Evolutionary conservation across 306 rosid genomes (phyloP), one percentile per base, ranked within the genome.

Genomic region (Dalbergia cultrata): DNA sequence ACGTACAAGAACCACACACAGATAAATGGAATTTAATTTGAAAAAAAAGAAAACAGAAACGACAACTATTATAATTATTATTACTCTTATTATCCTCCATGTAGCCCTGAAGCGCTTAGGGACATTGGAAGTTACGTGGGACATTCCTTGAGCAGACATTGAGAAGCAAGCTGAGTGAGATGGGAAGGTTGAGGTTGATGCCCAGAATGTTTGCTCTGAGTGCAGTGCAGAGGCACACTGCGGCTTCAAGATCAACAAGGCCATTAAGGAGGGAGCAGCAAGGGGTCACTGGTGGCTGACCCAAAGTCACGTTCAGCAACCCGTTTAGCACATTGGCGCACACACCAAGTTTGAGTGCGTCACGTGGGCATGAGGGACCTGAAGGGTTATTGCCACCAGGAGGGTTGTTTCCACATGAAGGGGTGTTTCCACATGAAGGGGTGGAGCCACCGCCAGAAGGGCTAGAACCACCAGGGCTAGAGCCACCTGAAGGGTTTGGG

Each of bases 201-300:
- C 97, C 97, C 78, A 94, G 74, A 82, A 92, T 74, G 75, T 81
- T 89, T 1, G 97, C 98, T 31, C 16, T 92, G 31, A 94, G 82
- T 57, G 89, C 97, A 76, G 98, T 92, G 86, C 98, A 94, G 13
- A 94, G 96, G 76, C 98, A 94, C 2, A 76, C 76, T 1, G 97
- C 98, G 22, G 96, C 98, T 37, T 94, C 97, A 4, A 90, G 86
- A 31, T 92, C 93, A 22, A 64, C 92, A 54, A 94, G 97, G 14
- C 97, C 97, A 4, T 88, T 19, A 9, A 94, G 37, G 49, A 94
- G 89, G 47, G 81, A 1, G 79, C 98, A 92, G 78, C 97, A 92
- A 4, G 97, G 97, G 3, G 71, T 8, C 2, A 88, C 93, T 0
- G 96, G 96, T 61, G 98, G 97, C 9, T 52, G 69, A 14, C 97